These are phyloP conservation scores for Balakata baccata DNA, from an alignment of 345 rosid species.

Conservation along the genomic window DNA sequence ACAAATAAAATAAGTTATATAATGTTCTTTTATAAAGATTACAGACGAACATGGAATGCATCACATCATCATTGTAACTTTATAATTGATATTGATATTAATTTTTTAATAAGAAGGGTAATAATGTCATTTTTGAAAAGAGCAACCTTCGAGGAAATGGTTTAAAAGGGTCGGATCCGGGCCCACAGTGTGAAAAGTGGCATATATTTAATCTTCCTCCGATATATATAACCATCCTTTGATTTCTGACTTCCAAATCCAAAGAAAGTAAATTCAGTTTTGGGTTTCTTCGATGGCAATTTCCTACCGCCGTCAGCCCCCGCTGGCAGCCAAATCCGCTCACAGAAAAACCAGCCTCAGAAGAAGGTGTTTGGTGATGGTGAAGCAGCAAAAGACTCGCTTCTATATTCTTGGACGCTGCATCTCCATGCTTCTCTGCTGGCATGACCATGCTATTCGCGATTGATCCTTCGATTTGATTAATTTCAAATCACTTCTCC, in stretches of 20 bases:
- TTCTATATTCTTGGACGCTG: constrained; percentile 76
- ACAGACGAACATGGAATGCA: too few species aligned
- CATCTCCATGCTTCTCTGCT: constrained; percentile 75
- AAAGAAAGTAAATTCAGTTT: background rate
- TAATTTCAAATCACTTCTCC: background rate
- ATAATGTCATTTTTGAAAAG: background rate
- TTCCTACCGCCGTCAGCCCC: constrained; percentile 16
- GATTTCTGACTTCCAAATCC: background rate
- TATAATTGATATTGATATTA: too few species aligned
- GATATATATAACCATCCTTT: too few species aligned
- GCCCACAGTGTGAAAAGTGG: too few species aligned
- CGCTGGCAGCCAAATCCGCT: constrained; percentile 8
- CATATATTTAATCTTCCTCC: background rate
- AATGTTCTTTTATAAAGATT: too few species aligned
- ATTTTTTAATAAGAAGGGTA: background rate
- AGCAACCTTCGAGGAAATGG: constrained; percentile 12
- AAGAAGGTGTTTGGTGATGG: constrained; percentile 50
- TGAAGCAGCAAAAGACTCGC: constrained; percentile 75
- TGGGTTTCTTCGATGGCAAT: constrained; percentile 28
- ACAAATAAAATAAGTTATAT: too few species aligned
- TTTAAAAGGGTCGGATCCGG: too few species aligned
- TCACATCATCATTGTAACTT: too few species aligned
- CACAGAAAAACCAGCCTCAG: constrained; percentile 37
- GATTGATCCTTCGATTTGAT: background rate
- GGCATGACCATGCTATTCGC: constrained; percentile 52